Conservation (phyloP, 1,139 yeast genomes). For the Tardiomyces depauwii region DNA sequence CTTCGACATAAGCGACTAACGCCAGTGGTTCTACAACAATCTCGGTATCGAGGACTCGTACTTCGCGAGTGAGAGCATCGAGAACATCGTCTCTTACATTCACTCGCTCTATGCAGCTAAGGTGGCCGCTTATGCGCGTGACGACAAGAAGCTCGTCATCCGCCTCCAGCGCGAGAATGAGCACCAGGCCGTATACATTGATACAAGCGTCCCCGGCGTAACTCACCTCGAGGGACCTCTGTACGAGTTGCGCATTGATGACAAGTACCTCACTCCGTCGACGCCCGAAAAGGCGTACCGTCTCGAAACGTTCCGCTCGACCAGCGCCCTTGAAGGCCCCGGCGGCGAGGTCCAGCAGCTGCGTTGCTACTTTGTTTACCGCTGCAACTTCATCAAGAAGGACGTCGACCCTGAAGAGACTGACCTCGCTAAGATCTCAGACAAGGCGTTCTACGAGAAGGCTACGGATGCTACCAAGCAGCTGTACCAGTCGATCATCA, state of each 20-base stretch:
- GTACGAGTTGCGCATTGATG: slow-evolving; percentile 56
- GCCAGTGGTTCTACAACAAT: slow-evolving; percentile 69
- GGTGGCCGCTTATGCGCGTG: slow-evolving; percentile 70
- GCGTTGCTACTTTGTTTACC: slow-evolving; percentile 79
- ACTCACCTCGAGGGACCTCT: slow-evolving; percentile 28
- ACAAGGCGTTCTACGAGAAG: slow-evolving; percentile 64
- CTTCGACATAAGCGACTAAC: background rate
- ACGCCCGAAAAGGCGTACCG: slow-evolving; percentile 45
- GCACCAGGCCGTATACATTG: slow-evolving; percentile 89
- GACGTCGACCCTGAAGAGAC: slow-evolving; percentile 30
- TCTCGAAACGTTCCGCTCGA: slow-evolving; percentile 76
- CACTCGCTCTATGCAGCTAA: slow-evolving; percentile 89
- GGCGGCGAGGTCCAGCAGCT: slow-evolving; percentile 37
- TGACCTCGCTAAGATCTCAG: slow-evolving; percentile 61
- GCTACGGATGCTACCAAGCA: slow-evolving; percentile 72
- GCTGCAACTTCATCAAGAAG: slow-evolving; percentile 47
- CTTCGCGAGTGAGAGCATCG: slow-evolving; percentile 76
- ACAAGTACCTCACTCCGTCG: slow-evolving; percentile 58
- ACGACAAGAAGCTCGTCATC: slow-evolving; percentile 46
- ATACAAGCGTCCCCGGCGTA: slow-evolving; percentile 42
- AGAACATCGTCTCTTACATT: slow-evolving; percentile 68
- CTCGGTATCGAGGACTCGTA: slow-evolving; percentile 87
- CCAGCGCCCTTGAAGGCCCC: slow-evolving; percentile 35
- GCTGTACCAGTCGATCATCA: slow-evolving; percentile 63
- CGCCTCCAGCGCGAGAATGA: slow-evolving; percentile 66